Evolutionary conservation across 345 rosid genomes (phyloP).

Genomic region (Stellera chamaejasme): DNA sequence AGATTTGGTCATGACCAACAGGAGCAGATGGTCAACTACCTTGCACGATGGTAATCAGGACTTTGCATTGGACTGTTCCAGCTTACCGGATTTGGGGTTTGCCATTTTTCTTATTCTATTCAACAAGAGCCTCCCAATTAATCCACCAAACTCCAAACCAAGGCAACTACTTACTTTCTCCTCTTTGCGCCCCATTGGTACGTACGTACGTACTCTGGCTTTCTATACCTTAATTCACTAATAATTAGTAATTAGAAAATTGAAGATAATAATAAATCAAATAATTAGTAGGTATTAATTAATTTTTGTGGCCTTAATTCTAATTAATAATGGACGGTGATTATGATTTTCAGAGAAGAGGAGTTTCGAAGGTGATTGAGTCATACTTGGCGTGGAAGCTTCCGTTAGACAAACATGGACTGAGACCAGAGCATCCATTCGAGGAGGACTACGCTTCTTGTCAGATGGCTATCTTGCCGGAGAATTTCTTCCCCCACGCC

Average conservation of each 20-base stretch:
- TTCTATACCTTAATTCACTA: too few species aligned
- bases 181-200: slow-evolving; percentile 47
- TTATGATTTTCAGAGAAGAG: slow-evolving; percentile 25
- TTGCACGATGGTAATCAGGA: slow-evolving; percentile 55
- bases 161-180: slow-evolving; percentile 24
- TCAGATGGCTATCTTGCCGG: slow-evolving; percentile 54
- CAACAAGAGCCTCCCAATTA: slow-evolving; percentile 56
- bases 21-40: slow-evolving; percentile 44
- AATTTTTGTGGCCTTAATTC: too few species aligned
- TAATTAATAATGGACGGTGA: too few species aligned
- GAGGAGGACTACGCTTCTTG: slow-evolving; percentile 53
- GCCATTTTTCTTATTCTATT: slow-evolving; percentile 59
- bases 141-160: slow-evolving; percentile 43
- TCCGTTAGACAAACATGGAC: slow-evolving; percentile 39
- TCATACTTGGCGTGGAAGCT: slow-evolving; percentile 46
- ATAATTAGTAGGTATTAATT: too few species aligned
- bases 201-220: too few species aligned
- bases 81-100: slow-evolving; percentile 55
- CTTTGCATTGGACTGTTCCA: slow-evolving; percentile 60
- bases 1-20: background rate
- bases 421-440: slow-evolving; percentile 51
- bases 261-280: too few species aligned
- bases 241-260: too few species aligned
- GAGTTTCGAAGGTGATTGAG: slow-evolving; percentile 45
- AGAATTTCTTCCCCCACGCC: slow-evolving; percentile 43